phyloP scores from a whole-genome alignment of 495 filamentous ascomycete species.

The Neurospora sp. region DNA sequence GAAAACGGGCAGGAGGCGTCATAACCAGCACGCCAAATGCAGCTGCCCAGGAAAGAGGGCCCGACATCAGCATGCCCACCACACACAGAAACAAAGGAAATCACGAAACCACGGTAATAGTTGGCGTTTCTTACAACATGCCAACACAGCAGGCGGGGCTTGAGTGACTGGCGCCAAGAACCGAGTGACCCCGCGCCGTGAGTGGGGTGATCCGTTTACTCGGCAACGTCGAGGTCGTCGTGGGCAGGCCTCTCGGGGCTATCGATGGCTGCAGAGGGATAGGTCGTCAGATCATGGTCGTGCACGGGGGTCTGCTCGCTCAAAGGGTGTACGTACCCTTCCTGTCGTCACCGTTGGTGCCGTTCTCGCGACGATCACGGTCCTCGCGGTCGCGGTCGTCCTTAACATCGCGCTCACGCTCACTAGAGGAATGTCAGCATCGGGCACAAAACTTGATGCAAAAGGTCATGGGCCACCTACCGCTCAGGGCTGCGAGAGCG shows the following conservation, averaged over 20 bases:
- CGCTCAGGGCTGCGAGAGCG: constrained; percentile 66
- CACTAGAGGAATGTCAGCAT: constrained; percentile 19
- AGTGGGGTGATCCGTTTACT: constrained; percentile 42
- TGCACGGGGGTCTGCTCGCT: constrained; percentile 1
- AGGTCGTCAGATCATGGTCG: constrained; percentile 10
- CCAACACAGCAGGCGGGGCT: neutral
- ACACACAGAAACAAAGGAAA: neutral
- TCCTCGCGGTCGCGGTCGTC: constrained; percentile 49
- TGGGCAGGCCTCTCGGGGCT: constrained; percentile 69
- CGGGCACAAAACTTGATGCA: constrained; percentile 4
- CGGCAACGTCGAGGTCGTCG: constrained; percentile 95
- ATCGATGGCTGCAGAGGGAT: constrained; percentile 44
- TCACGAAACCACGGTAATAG: neutral
- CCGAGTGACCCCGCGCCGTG: neutral
- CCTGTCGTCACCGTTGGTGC: constrained; percentile 70
- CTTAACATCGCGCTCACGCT: constrained; percentile 44
- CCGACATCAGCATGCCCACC: neutral
- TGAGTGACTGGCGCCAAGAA: neutral
- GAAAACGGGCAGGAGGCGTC: neutral
- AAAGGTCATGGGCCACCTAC: constrained; percentile 35
- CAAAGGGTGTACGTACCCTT: constrained; percentile 56
- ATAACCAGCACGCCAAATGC: neutral
- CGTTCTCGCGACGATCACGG: constrained; percentile 53
- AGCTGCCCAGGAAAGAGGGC: neutral
- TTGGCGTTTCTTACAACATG: neutral